A percentile compares a stretch with the other conserved stretches of the same genome.
Evolutionary conservation across 192 early-diverging fungal species (phyloP).

Genomic region (Jimgerdemannia lactiflua): DNA sequence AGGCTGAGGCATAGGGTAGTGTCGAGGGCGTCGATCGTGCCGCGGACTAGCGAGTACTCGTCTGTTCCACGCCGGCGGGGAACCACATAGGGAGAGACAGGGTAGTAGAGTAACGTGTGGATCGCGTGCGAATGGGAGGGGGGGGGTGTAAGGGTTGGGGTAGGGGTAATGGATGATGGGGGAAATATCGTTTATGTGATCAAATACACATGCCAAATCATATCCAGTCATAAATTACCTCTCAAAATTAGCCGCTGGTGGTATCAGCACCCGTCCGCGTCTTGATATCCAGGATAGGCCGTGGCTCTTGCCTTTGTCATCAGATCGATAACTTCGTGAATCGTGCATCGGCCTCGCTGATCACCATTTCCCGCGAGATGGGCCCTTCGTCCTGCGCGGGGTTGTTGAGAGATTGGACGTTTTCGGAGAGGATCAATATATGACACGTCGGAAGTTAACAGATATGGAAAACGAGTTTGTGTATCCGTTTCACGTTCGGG

Average conservation of each 20-base stretch:
- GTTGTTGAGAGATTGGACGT: slow-evolving; percentile 6
- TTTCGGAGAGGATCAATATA: neutral
- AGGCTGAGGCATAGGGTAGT: slow-evolving; percentile 25
- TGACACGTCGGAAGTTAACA: neutral
- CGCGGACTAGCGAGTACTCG: slow-evolving; percentile 14
- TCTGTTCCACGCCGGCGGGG: slow-evolving; percentile 24
- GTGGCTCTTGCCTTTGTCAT: slow-evolving; percentile 16
- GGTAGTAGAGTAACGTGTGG: slow-evolving; percentile 66
- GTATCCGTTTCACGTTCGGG: neutral
- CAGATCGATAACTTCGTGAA: slow-evolving; percentile 16
- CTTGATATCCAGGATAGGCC: slow-evolving; percentile 26
- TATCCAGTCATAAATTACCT: slow-evolving; percentile 4
- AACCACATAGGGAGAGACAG: slow-evolving; percentile 17
- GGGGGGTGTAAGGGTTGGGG: slow-evolving; percentile 43
- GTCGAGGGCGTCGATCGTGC: slow-evolving; percentile 11
- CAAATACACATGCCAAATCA: too few species aligned
- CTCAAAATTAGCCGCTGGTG: neutral
- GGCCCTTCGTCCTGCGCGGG: neutral
- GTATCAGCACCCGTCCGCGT: neutral
- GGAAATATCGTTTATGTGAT: too few species aligned
- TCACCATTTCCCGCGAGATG: slow-evolving; percentile 30
- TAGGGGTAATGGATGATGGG: slow-evolving; percentile 20
- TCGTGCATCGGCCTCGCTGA: slow-evolving; percentile 49
- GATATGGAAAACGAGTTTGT: neutral
- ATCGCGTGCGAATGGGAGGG: slow-evolving; percentile 77